These are phyloP conservation scores for Neurospora cerealis DNA, from an alignment of 495 filamentous ascomycete genomes.

Conservation along the genomic window DNA sequence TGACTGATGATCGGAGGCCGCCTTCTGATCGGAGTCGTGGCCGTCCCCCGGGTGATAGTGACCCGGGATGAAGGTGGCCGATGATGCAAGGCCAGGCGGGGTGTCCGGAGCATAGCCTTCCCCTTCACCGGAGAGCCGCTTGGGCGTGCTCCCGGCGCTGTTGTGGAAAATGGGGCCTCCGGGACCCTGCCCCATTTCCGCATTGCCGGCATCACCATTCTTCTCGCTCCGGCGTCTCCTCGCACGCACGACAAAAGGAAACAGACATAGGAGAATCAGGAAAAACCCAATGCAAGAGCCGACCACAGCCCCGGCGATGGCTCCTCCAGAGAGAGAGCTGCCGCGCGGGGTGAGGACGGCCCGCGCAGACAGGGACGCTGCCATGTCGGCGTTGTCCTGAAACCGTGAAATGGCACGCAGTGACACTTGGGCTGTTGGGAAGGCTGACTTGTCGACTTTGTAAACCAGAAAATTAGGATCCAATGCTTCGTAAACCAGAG, in stretches of 20 bases:
- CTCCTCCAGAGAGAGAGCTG: conserved; percentile 16
- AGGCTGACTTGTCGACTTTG: not conserved
- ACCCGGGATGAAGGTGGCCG: not conserved
- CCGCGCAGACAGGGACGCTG: conserved; percentile 10
- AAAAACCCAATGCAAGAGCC: conserved; percentile 22
- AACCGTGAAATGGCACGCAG: not conserved
- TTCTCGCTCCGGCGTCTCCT: conserved; percentile 13
- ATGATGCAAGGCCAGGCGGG: not conserved
- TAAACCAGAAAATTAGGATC: not conserved
- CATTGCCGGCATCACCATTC: conserved; percentile 13
- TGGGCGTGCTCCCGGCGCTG: conserved; percentile 12
- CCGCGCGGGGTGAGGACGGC: conserved; percentile 20
- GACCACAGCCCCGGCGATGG: conserved; percentile 28
- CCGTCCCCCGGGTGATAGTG: conserved; percentile 6
- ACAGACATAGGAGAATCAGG: conserved; percentile 22
- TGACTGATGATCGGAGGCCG: conserved; percentile 7
- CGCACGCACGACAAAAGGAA: conserved; percentile 25
- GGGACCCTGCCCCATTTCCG: conserved; percentile 26
- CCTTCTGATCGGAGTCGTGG: conserved; percentile 8
- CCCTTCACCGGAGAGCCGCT: conserved; percentile 11
- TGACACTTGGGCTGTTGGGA: not conserved
- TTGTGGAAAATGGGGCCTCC: conserved; percentile 23
- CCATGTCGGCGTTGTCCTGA: conserved; percentile 9
- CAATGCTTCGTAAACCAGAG: not conserved
- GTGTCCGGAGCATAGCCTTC: not conserved